Percentiles rank a stretch among this genome's conserved stretches.
Conservation (phyloP, 768 basidiomycete genomes). For the Lyophyllum decastes region DNA sequence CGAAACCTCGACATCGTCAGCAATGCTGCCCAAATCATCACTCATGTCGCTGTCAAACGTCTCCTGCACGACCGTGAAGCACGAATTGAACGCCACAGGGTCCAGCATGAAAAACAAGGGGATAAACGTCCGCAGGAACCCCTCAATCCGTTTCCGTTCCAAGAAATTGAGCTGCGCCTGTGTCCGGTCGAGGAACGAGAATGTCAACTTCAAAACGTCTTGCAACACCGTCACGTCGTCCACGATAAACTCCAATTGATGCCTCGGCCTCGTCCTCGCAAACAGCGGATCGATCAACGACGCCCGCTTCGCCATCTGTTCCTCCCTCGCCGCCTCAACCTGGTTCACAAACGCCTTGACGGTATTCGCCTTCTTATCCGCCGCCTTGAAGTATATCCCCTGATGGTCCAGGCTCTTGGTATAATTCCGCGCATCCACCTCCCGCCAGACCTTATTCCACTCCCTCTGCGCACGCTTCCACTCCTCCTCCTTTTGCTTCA, state of each 20-base stretch:
- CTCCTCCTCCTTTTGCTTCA: conserved; percentile 97
- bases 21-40: conserved; percentile 44
- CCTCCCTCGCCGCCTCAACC: conserved; percentile 82
- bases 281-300: conserved; percentile 56
- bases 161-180: conserved; percentile 68
- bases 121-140: conserved; percentile 74
- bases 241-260: conserved; percentile 81
- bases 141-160: conserved; percentile 83
- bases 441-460: conserved; percentile 99
- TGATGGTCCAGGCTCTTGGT: conserved; percentile 93
- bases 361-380: conserved; percentile 84
- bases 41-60: conserved; percentile 55
- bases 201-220: conserved; percentile 84
- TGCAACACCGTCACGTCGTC: conserved; percentile 78
- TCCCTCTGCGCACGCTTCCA: conserved; percentile 97
- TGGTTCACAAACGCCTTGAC: conserved; percentile 79
- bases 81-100: conserved; percentile 65
- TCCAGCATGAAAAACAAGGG: conserved; percentile 81
- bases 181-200: conserved; percentile 90
- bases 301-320: conserved; percentile 76
- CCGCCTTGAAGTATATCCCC: conserved; percentile 84
- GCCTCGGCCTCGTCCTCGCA: conserved; percentile 62
- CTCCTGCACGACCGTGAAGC: conserved; percentile 63
- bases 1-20: conserved; percentile 38
- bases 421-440: conserved; percentile 93